Conservation (phyloP, 1,139 yeast genomes). For the Candida sp. region DNA sequence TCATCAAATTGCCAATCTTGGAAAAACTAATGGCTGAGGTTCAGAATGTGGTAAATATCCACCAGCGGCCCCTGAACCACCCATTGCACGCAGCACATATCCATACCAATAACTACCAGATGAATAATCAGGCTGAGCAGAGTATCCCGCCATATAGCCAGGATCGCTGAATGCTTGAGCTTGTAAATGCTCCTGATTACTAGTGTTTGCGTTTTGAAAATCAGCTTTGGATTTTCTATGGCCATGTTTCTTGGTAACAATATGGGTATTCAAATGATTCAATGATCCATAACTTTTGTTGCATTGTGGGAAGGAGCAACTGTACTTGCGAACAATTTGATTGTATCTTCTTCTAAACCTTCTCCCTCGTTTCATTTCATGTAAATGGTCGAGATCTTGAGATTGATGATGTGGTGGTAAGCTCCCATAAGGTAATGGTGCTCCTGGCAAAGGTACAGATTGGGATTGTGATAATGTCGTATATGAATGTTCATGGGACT, state of each 20-base stretch:
- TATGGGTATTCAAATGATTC: slow-evolving; percentile 76
- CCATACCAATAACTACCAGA: slow-evolving; percentile 28
- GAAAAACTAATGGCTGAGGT: background rate
- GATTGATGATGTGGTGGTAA: slow-evolving; percentile 5
- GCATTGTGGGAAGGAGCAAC: slow-evolving; percentile 60
- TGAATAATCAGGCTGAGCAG: background rate
- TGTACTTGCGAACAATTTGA: slow-evolving; percentile 66
- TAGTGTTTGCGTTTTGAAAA: slow-evolving; percentile 27
- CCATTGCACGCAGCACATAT: slow-evolving; percentile 8
- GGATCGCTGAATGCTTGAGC: slow-evolving; percentile 1
- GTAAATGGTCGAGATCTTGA: slow-evolving; percentile 7
- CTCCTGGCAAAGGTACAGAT: background rate
- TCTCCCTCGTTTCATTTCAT: slow-evolving; percentile 23
- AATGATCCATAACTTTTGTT: slow-evolving; percentile 72
- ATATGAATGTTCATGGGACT: background rate
- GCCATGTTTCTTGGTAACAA: slow-evolving; percentile 71
- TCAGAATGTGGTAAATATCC: background rate
- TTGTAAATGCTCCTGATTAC: slow-evolving; percentile 9
- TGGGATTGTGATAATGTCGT: background rate
- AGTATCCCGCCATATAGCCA: slow-evolving; percentile 12
- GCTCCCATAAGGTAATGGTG: slow-evolving; percentile 1
- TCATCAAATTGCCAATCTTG: too few species aligned
- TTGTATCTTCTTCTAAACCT: slow-evolving; percentile 67
- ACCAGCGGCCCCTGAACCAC: background rate
- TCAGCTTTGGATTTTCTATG: slow-evolving; percentile 67